Evolutionary conservation across 208 protist genomes (phyloP), one percentile per base, ranked within the genome.

Genomic region (Phytomonas francai): DNA sequence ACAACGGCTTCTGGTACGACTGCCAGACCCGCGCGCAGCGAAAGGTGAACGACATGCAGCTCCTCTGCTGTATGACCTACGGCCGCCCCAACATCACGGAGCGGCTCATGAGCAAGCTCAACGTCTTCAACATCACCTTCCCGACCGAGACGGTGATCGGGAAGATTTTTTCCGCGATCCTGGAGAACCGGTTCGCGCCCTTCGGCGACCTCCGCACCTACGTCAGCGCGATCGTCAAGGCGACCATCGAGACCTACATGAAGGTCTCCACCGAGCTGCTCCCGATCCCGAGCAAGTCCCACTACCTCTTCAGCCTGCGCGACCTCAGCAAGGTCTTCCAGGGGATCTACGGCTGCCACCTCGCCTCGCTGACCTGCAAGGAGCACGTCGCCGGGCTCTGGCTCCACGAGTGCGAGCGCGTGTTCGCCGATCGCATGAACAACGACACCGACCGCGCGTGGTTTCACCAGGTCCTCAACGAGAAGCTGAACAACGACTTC

Each of bases 1-100:
- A 99, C 68, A 98, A 98, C 78, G 95, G 94, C 27, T 97, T 94
- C 73, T 99, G 97, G 97, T 99, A 99, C 82, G 97, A 99, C 79
- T 76, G 94, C 59, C 81, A 81, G 25, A 98, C 98, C 66, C 94
- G 97, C 56, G 80, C 90, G 59, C 78, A 87, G 29, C 93, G 96
- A 39, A 78, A 94, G 67, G 94, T 99, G 27, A 93, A 97, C 70
- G 97, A 98, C 66, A 95, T 99, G 76, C 97, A 98, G 82, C 72
- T 99, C 32, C 74, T 99, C 39, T 97, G 93, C 71, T 97, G 94
- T 73, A 98, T 99, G 97, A 98, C 97, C 19, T 98, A 97, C 73
- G 98, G 97, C 56, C 89, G 98, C 45, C 92, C 89, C 25, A 81
- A 88, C 63, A 98, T 99, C 74, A 94, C 88, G 56, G 81, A 85